Conservation (phyloP, 768 basidiomycete genomes). For the Suillus ampliporus region DNA sequence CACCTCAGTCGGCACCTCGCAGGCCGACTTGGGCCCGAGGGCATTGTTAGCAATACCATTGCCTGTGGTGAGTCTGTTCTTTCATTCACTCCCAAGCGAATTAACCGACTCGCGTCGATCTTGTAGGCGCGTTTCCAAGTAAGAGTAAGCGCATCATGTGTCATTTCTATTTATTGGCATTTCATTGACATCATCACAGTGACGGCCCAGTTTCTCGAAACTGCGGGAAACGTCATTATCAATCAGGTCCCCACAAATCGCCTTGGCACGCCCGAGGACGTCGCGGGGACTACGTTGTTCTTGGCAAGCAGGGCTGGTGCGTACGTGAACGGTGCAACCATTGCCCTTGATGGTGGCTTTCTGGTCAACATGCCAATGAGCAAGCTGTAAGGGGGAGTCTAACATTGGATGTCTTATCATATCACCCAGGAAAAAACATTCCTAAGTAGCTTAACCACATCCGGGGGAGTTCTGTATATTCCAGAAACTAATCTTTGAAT, state of each 20-base stretch:
- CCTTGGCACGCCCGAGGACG: conserved; percentile 68
- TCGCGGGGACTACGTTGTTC: conserved; percentile 67
- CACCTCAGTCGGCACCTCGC: conserved; percentile 66
- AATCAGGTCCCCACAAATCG: conserved; percentile 53
- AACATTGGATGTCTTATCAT: not conserved
- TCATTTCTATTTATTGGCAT: conserved; percentile 7
- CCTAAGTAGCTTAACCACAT: not conserved
- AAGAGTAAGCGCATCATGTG: conserved; percentile 38
- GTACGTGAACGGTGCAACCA: conserved; percentile 68
- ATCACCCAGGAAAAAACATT: not conserved
- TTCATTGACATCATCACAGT: conserved; percentile 39
- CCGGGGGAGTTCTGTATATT: not conserved
- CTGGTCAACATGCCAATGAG: conserved; percentile 46
- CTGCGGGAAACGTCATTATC: conserved; percentile 49
- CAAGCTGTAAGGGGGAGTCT: conserved; percentile 33
- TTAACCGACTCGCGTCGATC: not conserved
- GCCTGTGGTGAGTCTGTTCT: conserved; percentile 53
- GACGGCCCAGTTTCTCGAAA: conserved; percentile 58
- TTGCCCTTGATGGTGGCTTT: conserved; percentile 65
- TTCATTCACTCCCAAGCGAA: not conserved
- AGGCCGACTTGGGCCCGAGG: conserved; percentile 57
- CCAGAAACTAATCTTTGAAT: not conserved
- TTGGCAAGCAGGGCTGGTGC: conserved; percentile 63
- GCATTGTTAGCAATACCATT: conserved; percentile 66
- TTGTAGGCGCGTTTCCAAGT: conserved; percentile 45